Conservation (phyloP, 176 grass and related monocot species). For the Elymus sibiricus region DNA sequence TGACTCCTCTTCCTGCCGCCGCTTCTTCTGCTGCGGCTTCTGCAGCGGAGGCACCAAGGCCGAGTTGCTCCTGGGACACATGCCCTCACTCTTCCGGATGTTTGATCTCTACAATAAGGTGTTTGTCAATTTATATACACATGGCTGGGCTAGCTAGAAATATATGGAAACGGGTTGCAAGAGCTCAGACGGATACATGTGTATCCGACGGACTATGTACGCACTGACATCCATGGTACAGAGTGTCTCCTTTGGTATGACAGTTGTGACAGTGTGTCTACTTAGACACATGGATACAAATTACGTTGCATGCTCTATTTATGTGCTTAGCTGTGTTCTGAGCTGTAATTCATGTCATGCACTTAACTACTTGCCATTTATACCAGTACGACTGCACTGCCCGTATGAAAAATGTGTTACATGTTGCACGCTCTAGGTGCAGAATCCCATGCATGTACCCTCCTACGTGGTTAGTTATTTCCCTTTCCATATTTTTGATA, state of each 20-base stretch:
- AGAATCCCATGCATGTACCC: not conserved
- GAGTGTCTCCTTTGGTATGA: slow-evolving; percentile 7
- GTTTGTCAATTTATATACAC: not conserved
- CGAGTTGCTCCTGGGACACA: not conserved
- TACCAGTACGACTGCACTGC: not conserved
- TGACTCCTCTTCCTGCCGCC: not conserved
- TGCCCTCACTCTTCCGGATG: not conserved
- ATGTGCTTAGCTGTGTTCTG: not conserved
- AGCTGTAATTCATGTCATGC: not conserved
- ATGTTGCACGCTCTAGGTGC: not conserved
- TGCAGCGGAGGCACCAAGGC: not conserved
- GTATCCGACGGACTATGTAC: not conserved
- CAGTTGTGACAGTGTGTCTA: not conserved
- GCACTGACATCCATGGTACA: not conserved
- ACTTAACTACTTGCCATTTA: not conserved
- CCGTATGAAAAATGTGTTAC: not conserved
- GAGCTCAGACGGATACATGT: not conserved
- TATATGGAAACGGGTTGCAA: not conserved
- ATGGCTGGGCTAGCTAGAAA: not conserved
- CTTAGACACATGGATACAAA: not conserved
- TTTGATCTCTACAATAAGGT: not conserved
- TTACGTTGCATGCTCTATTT: not conserved
- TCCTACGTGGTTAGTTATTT: not conserved
- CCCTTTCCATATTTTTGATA: no score
- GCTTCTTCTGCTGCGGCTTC: not conserved